A percentile compares a stretch with the other conserved stretches of the same genome.
phyloP scores from a whole-genome alignment of 441 rosid species.

The Eruca vesicaria region DNA sequence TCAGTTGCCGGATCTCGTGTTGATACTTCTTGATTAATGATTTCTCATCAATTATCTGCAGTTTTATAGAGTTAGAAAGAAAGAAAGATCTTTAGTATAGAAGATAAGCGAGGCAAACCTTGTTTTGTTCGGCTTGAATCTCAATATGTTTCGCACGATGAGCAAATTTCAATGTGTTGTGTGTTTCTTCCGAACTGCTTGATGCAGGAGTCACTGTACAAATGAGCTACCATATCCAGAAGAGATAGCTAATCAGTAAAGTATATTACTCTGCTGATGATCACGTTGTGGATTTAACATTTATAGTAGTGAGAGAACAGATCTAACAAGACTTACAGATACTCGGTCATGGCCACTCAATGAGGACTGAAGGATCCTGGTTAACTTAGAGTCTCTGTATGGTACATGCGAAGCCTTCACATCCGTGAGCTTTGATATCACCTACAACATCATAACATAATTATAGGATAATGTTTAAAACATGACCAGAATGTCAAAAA shows the following conservation, averaged over 20 bases:
- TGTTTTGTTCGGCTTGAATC: conserved; percentile 72
- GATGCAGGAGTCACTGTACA: conserved; percentile 84
- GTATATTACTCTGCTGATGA: conserved; percentile 12
- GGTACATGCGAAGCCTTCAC: conserved; percentile 74
- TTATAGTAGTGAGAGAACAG: conserved; percentile 9
- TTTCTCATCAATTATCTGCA: conserved; percentile 79
- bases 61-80: conserved; percentile 27
- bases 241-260: conserved; percentile 29
- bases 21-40: conserved; percentile 74
- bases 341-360: conserved; percentile 83
- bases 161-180: conserved; percentile 80
- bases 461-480: not conserved
- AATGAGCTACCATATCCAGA: conserved; percentile 63
- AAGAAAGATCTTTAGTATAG: conserved; percentile 11
- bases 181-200: conserved; percentile 78
- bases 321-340: conserved; percentile 52
- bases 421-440: conserved; percentile 77
- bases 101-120: conserved; percentile 39
- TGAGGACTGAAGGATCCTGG: conserved; percentile 78
- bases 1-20: conserved; percentile 57
- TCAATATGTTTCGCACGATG: conserved; percentile 84
- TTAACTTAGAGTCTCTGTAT: conserved; percentile 77
- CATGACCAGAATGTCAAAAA: not conserved
- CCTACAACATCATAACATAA: conserved; percentile 45
- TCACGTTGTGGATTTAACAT: conserved; percentile 10